These are phyloP conservation scores for Cucumis hystrix DNA, from an alignment of 306 rosid species.

Conservation along the genomic window DNA sequence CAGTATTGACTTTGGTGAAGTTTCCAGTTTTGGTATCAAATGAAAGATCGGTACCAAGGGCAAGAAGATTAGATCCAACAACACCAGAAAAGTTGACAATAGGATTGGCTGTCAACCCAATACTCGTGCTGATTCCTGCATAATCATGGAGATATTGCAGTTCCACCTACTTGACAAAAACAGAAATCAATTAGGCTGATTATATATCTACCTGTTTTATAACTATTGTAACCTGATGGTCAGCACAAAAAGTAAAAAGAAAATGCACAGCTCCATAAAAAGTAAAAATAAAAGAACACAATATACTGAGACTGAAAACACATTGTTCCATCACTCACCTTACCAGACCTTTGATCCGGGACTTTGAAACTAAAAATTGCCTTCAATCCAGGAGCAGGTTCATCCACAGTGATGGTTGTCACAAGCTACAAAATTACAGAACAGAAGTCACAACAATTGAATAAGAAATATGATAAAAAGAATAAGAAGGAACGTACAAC, in stretches of 20 bases:
- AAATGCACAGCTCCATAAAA: neutral
- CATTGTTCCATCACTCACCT: constrained; percentile 35
- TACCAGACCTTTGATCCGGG: constrained; percentile 91
- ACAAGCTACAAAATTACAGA: constrained; percentile 31
- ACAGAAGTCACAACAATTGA: neutral
- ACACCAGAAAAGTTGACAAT: constrained; percentile 70
- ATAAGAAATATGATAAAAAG: neutral
- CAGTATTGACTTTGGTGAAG: constrained; percentile 54
- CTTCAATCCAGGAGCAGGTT: constrained; percentile 77
- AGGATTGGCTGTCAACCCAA: constrained; percentile 84
- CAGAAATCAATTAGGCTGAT: constrained; percentile 6
- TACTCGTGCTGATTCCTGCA: constrained; percentile 62
- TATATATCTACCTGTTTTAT: neutral
- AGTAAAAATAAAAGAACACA: neutral
- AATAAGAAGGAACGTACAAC: neutral
- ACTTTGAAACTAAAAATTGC: constrained; percentile 55
- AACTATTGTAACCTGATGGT: neutral
- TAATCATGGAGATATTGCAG: constrained; percentile 71
- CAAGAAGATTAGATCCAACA: constrained; percentile 45
- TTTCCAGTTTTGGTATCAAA: constrained; percentile 58
- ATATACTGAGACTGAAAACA: neutral
- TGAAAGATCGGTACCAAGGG: constrained; percentile 67
- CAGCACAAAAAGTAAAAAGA: neutral
- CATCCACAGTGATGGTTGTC: constrained; percentile 56
- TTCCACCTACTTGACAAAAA: constrained; percentile 46